Percentiles rank a stretch among this genome's conserved stretches.
Conservation (phyloP, 257 asterid genomes). For the Nicotiana undulata region DNA sequence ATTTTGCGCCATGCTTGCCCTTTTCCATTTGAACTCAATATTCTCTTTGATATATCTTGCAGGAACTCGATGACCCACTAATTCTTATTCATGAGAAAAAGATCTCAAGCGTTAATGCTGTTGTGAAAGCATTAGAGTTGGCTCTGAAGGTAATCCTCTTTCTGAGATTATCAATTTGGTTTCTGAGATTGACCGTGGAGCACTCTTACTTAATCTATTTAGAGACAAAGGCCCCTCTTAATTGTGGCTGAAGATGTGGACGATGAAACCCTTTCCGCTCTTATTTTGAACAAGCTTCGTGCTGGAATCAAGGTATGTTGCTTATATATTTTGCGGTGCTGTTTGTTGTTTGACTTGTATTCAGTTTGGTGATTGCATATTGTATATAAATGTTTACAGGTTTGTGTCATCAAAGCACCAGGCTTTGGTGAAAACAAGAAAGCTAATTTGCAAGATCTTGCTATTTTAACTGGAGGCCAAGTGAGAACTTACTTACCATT, state of each 20-base stretch:
- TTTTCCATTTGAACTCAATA: not conserved
- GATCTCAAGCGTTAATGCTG: slow-evolving; percentile 58
- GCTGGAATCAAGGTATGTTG: slow-evolving; percentile 78
- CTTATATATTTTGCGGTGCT: not conserved
- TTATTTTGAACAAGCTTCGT: slow-evolving; percentile 86
- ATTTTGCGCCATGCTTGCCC: not conserved
- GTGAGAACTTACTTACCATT: slow-evolving; percentile 16
- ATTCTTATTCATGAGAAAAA: slow-evolving; percentile 88
- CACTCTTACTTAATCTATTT: not conserved
- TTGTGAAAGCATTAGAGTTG: slow-evolving; percentile 80
- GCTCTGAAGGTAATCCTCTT: slow-evolving; percentile 60
- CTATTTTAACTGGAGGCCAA: slow-evolving; percentile 85
- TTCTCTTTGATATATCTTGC: not conserved
- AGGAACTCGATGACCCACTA: slow-evolving; percentile 92
- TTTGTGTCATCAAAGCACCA: slow-evolving; percentile 92
- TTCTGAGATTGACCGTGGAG: not conserved
- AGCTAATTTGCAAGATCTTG: slow-evolving; percentile 73
- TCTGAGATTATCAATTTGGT: not conserved
- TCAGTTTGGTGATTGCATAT: not conserved
- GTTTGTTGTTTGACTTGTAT: not conserved
- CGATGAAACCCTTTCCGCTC: slow-evolving; percentile 91
- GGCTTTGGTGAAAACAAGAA: slow-evolving; percentile 95
- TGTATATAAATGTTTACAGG: slow-evolving; percentile 28
- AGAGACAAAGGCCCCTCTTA: slow-evolving; percentile 81
- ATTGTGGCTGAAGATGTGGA: slow-evolving; percentile 92